Percentiles rank a stretch among this genome's conserved stretches.
These are phyloP conservation scores for Hypoxylon cercidicola DNA, from an alignment of 495 filamentous ascomycete species.

Conservation along the genomic window DNA sequence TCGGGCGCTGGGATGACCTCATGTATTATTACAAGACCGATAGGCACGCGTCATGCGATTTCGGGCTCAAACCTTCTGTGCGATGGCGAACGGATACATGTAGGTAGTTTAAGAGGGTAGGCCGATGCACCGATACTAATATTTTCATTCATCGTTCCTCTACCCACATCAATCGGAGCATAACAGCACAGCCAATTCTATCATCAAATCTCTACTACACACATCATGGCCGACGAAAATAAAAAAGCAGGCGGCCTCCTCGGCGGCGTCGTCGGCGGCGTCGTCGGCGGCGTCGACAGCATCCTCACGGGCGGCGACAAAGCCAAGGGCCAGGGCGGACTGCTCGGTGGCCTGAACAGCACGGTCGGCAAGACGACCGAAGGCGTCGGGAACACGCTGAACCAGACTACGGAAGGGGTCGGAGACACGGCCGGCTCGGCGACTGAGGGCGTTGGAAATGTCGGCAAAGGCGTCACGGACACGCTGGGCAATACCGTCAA, in stretches of 20 bases:
- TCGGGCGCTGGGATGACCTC: no score
- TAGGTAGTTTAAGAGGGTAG: no score
- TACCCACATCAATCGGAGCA: no score
- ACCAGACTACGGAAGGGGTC: constrained; percentile 45
- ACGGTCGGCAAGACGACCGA: constrained; percentile 51
- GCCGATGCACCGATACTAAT: no score
- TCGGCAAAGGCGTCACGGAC: constrained; percentile 41
- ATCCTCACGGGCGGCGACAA: constrained; percentile 54
- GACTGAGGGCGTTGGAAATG: constrained; percentile 43
- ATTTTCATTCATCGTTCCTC: no score
- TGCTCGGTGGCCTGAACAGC: constrained; percentile 49
- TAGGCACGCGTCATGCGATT: no score
- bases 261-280: constrained; percentile 50
- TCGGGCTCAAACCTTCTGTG: no score
- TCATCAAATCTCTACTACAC: neutral
- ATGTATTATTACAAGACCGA: no score
- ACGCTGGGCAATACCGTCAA: constrained; percentile 36
- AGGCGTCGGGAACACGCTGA: constrained; percentile 41
- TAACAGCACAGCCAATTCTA: neutral
- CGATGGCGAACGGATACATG: no score
- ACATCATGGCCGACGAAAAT: constrained; percentile 27
- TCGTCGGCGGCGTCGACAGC: constrained; percentile 51
- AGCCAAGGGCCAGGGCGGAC: constrained; percentile 52
- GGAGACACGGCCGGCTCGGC: constrained; percentile 46
- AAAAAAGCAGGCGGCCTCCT: constrained; percentile 9